Percentiles rank a stretch among this genome's conserved stretches.
Evolutionary conservation across 1,139 yeast species (phyloP).

Genomic region (Suhomyces kunorum): DNA sequence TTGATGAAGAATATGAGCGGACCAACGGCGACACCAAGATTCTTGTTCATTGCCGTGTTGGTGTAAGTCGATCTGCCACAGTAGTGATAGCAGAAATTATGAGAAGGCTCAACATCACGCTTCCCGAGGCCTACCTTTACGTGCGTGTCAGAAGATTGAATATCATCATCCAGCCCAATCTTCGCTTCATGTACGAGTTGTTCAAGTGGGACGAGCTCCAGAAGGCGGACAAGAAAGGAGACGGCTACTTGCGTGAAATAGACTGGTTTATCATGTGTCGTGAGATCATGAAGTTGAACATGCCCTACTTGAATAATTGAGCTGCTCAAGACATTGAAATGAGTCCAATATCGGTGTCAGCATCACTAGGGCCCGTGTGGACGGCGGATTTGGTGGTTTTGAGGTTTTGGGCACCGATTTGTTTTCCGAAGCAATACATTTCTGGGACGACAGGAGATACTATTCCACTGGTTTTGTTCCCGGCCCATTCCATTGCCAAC

Average conservation of each 20-base stretch:
- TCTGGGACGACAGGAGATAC: too few relatives aligned
- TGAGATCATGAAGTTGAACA: conserved; percentile 75
- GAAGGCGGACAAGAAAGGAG: conserved; percentile 19
- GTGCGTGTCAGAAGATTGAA: conserved; percentile 49
- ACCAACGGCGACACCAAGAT: conserved; percentile 37
- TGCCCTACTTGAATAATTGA: conserved; percentile 45
- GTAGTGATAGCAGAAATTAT: conserved; percentile 53
- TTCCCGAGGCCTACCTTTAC: conserved; percentile 47
- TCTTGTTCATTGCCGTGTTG: conserved; percentile 52
- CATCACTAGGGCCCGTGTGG: too few relatives aligned
- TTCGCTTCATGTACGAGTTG: conserved; percentile 50
- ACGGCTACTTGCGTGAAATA: conserved; percentile 57
- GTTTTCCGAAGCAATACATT: too few relatives aligned
- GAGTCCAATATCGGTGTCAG: too few relatives aligned
- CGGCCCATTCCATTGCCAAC: too few relatives aligned
- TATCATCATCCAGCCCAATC: conserved; percentile 51
- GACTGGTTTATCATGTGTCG: conserved; percentile 93
- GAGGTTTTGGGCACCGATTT: too few relatives aligned
- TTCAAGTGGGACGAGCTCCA: conserved; percentile 51
- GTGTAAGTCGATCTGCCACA: conserved; percentile 52
- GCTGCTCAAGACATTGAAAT: too few relatives aligned
- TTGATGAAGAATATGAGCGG: conserved; percentile 33
- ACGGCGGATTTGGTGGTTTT: too few relatives aligned
- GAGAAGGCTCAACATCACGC: conserved; percentile 37
- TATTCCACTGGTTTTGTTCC: too few relatives aligned